Conservation (phyloP, 352 stramenopile species). For the Globisporangium uncinulatum region DNA sequence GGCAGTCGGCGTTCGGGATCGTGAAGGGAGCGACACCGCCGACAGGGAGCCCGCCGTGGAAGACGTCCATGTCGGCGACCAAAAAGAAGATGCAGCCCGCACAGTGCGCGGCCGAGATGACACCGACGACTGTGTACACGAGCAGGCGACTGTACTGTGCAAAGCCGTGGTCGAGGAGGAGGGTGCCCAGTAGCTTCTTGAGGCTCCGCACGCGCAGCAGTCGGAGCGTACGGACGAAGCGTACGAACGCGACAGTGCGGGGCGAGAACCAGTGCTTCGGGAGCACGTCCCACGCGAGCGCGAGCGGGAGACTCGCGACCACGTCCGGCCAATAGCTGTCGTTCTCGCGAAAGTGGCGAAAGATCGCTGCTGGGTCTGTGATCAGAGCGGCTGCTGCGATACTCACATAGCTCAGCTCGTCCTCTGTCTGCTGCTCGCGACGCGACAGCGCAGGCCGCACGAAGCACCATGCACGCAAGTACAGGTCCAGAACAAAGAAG, state of each 20-base stretch:
- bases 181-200: slow-evolving; percentile 13
- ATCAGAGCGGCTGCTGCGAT: slow-evolving; percentile 9
- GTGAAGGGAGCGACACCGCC: slow-evolving; percentile 9
- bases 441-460: slow-evolving; percentile 19
- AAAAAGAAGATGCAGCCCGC: slow-evolving; percentile 59
- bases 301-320: slow-evolving; percentile 26
- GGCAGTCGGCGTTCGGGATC: slow-evolving; percentile 8
- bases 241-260: slow-evolving; percentile 16
- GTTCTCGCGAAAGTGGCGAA: slow-evolving; percentile 34
- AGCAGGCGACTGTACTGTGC: slow-evolving; percentile 34
- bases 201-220: slow-evolving; percentile 43
- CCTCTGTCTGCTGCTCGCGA: slow-evolving; percentile 9
- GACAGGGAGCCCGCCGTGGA: slow-evolving; percentile 35
- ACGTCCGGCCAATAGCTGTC: slow-evolving; percentile 31
- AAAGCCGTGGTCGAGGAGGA: slow-evolving; percentile 45
- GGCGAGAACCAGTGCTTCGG: slow-evolving; percentile 33
- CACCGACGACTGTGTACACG: slow-evolving; percentile 46
- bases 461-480: slow-evolving; percentile 39
- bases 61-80: slow-evolving; percentile 32
- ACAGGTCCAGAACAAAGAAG: slow-evolving; percentile 56
- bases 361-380: slow-evolving; percentile 16
- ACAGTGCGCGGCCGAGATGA: slow-evolving; percentile 28
- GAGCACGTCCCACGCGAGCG: slow-evolving; percentile 56
- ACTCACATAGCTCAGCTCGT: slow-evolving; percentile 13
- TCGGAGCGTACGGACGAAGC: slow-evolving; percentile 40